These are phyloP conservation scores for Clausena lansium DNA, from an alignment of 345 rosid species.

Conservation along the genomic window DNA sequence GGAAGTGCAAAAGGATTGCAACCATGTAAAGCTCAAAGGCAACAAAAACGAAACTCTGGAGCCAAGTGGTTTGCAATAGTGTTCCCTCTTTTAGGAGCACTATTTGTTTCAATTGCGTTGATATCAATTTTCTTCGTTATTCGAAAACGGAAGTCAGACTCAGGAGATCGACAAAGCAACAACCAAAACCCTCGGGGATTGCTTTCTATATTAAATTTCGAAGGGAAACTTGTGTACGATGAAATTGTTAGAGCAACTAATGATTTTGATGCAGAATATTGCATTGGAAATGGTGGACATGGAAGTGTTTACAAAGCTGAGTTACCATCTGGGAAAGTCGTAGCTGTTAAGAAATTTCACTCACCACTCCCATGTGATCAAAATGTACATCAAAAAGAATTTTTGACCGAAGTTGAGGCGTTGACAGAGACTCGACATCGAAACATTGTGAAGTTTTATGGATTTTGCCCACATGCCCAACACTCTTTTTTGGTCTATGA, in stretches of 20 bases:
- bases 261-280: too few relatives aligned
- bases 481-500: too few relatives aligned
- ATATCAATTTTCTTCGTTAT: neutral
- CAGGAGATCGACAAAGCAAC: too few relatives aligned
- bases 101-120: neutral
- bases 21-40: neutral
- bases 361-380: neutral
- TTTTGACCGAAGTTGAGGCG: neutral
- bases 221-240: too few relatives aligned
- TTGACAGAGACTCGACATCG: too few relatives aligned
- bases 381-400: neutral
- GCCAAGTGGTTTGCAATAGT: neutral
- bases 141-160: too few relatives aligned
- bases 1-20: neutral
- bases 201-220: neutral
- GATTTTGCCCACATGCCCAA: too few relatives aligned
- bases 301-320: too few relatives aligned
- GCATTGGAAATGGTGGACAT: too few relatives aligned
- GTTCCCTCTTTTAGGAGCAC: neutral
- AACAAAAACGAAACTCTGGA: neutral
- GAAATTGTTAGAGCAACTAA: too few relatives aligned
- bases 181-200: neutral
- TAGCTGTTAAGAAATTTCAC: neutral
- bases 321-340: neutral
- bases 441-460: too few relatives aligned